A percentile compares a stretch with the other conserved stretches of the same genome.
These are phyloP conservation scores for Paxillus rubicundulus DNA, from an alignment of 768 basidiomycete genomes.

Conservation along the genomic window DNA sequence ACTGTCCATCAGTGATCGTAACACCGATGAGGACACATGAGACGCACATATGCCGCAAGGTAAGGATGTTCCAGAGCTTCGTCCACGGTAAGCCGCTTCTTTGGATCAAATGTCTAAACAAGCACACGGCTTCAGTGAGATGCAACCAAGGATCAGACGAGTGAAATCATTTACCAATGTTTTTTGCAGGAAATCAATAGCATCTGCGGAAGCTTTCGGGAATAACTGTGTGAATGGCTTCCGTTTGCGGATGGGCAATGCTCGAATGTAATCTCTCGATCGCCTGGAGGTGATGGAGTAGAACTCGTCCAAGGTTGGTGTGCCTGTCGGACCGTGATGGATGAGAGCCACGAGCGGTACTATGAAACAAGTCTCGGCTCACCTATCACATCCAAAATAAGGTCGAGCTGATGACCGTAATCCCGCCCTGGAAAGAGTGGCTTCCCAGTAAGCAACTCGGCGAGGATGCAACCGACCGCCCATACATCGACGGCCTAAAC, in stretches of 20 bases:
- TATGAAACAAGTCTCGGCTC: conserved; percentile 9
- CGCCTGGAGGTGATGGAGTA: conserved; percentile 84
- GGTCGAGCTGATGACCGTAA: conserved; percentile 84
- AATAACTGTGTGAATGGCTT: conserved; percentile 69
- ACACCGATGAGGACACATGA: neutral
- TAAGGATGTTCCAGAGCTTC: conserved; percentile 83
- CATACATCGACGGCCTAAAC: conserved; percentile 66
- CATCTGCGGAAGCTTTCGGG: conserved; percentile 71
- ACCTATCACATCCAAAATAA: conserved; percentile 88
- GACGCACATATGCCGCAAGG: conserved; percentile 67
- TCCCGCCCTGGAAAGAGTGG: conserved; percentile 87
- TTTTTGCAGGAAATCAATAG: conserved; percentile 69
- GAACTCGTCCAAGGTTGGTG: conserved; percentile 87
- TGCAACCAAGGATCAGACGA: conserved; percentile 29
- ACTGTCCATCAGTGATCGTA: conserved; percentile 5
- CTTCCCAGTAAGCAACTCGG: conserved; percentile 77
- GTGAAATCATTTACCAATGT: conserved; percentile 50
- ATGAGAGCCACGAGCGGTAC: conserved; percentile 19
- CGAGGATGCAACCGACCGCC: conserved; percentile 74
- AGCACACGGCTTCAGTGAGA: neutral
- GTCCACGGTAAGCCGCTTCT: conserved; percentile 79
- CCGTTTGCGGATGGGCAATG: conserved; percentile 79
- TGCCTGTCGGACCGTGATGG: conserved; percentile 41
- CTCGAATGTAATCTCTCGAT: conserved; percentile 85
- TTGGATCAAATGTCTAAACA: conserved; percentile 78